A percentile compares a stretch with the other conserved stretches of the same genome.
Evolutionary conservation across 2,329 filamentous ascomycete genomes (phyloP).

Genomic region (Phaeomoniella chlamydospora): DNA sequence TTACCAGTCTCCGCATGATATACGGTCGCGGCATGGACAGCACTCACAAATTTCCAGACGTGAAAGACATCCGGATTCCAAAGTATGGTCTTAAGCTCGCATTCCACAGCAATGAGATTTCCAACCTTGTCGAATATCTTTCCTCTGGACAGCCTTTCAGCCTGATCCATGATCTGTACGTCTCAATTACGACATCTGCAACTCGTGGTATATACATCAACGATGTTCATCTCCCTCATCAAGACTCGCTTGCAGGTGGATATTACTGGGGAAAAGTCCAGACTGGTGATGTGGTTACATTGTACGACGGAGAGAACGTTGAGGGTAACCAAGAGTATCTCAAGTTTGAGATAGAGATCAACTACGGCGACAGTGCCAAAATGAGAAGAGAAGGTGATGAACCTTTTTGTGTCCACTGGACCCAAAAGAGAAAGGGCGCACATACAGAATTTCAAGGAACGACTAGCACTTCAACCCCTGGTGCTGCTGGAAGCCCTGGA

Average conservation of each 20-base stretch:
- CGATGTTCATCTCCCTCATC: constrained; percentile 45
- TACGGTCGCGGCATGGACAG: constrained; percentile 65
- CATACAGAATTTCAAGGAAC: too few relatives aligned
- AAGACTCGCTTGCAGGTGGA: constrained; percentile 35
- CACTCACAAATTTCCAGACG: constrained; percentile 50
- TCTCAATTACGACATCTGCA: constrained; percentile 62
- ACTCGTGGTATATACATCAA: constrained; percentile 67
- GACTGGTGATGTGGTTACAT: constrained; percentile 60
- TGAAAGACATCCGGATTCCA: constrained; percentile 56
- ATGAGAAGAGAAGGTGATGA: constrained; percentile 24
- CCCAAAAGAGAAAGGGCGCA: too few relatives aligned
- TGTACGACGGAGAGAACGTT: constrained; percentile 43
- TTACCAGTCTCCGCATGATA: constrained; percentile 53
- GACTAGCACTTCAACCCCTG: too few relatives aligned
- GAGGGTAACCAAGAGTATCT: constrained; percentile 20
- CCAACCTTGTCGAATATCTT: constrained; percentile 44
- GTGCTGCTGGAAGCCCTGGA: too few relatives aligned
- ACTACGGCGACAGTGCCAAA: constrained; percentile 27
- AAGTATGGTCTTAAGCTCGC: constrained; percentile 69
- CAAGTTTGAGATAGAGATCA: constrained; percentile 29
- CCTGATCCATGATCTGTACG: background rate
- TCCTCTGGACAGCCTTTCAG: background rate
- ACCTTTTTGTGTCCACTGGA: constrained; percentile 20
- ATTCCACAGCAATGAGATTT: constrained; percentile 43
- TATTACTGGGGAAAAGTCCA: constrained; percentile 53